Base-by-base conservation (phyloP, 345 rosid species). In the Trapa incisa region DNA sequence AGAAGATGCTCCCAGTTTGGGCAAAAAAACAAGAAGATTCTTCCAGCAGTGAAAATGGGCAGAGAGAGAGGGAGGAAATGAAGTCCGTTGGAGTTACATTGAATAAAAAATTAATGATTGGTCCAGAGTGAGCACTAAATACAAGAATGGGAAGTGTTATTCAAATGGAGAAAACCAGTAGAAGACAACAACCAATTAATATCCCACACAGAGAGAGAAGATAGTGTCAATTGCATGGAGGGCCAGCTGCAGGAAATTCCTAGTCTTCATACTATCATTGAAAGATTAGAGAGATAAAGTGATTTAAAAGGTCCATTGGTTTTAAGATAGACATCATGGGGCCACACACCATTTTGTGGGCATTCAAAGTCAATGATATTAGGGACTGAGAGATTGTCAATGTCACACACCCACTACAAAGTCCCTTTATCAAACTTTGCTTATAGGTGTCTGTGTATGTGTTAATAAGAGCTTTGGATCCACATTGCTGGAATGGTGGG, bases 111-210 rank as follows among this genome's bases (percentile, higher is more conserved):
- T 22, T 57, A 14, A 33, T 0, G 12, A 32, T 33, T 22, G 33
- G 11, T 29, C 29, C 35, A 57, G 33, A 57, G 35, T 41, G 5
- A 41, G 33, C 3, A 39, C 42, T 6, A 64, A 39, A 14, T 37
- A 1, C 47, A 39, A 11, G 63, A 29, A 37, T 12, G 13, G 47
- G 32, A 41, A 14, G n/a, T 56, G 63, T n/a, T 41, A 37, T 53
- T 57, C 53, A 41, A 68, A 4, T 50, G 37, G 41, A 22, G 13
- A 37, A 17, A 66, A n/a, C 13, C 62, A 67, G 61, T 15, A 35
- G 43, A 67, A 54, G 61, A 50, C 35, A 56, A 66, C 13, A 67
- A 15, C 38, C 33, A 66, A 66, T 66, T 66, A 54, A 67, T 39
- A 47, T 36, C 36, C n/a, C 42, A 52, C n/a, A 65, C 5, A 42